These are phyloP conservation scores for Camelina laxa DNA, from an alignment of 345 rosid species.

Conservation along the genomic window DNA sequence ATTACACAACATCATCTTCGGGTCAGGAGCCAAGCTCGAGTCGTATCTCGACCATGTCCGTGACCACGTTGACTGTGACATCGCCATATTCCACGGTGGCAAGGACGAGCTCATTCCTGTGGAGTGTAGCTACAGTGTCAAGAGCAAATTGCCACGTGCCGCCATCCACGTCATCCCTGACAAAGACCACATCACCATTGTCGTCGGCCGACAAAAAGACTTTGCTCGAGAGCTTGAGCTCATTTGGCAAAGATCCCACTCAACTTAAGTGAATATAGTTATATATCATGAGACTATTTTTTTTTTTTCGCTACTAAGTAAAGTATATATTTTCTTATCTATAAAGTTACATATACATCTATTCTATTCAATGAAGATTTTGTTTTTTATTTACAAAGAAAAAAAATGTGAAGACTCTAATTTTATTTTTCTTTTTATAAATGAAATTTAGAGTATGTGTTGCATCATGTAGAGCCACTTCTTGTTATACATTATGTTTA, in stretches of 20 bases:
- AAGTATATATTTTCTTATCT: not conserved
- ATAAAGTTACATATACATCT: not conserved
- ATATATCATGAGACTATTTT: not conserved
- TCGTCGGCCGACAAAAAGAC: conserved; percentile 72
- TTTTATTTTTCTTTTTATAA: conserved; percentile 17
- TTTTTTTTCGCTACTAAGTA: not conserved
- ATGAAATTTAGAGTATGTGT: conserved; percentile 11
- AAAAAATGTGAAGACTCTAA: conserved; percentile 22
- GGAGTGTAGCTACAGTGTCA: conserved; percentile 78
- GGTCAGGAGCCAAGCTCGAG: conserved; percentile 79
- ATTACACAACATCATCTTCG: conserved; percentile 91
- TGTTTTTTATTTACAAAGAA: not conserved
- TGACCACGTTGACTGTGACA: conserved; percentile 64
- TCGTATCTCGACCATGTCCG: conserved; percentile 71
- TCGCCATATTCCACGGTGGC: conserved; percentile 71
- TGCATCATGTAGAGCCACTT: conserved; percentile 4
- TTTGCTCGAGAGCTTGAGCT: conserved; percentile 81
- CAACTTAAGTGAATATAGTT: conserved; percentile 27
- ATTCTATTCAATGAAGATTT: conserved; percentile 1
- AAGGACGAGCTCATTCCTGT: conserved; percentile 85
- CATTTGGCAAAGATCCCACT: conserved; percentile 59
- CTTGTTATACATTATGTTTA: not conserved
- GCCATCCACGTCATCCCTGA: conserved; percentile 48
- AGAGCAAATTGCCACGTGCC: conserved; percentile 70
- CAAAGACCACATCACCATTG: conserved; percentile 91